phyloP scores from a whole-genome alignment of 495 filamentous ascomycete species.

The Halenospora varia region DNA sequence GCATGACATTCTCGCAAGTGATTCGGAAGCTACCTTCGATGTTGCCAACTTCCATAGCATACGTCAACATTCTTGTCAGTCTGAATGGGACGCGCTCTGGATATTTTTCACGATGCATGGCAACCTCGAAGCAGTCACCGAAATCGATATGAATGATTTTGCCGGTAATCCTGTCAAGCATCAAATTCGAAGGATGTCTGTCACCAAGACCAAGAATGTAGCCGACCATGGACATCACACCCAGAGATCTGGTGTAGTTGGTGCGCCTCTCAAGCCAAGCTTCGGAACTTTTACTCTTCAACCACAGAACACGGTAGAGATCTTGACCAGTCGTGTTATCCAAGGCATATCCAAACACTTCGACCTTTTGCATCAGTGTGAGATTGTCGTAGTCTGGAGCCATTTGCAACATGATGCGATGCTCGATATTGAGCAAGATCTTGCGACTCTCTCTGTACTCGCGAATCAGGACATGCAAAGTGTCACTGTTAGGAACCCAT shows the following conservation, averaged over 20 bases:
- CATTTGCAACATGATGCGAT: constrained; percentile 99
- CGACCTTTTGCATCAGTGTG: constrained; percentile 98
- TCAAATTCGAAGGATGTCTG: constrained; percentile 93
- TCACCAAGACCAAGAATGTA: constrained; percentile 97
- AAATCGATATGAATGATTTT: constrained; percentile 99
- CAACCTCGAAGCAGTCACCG: constrained; percentile 98
- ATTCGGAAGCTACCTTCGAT: constrained; percentile 97
- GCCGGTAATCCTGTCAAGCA: constrained; percentile 92
- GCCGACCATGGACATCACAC: constrained; percentile 99
- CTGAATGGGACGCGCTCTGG: constrained; percentile 97
- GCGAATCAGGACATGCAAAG: constrained; percentile 89
- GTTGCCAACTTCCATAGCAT: constrained; percentile 99
- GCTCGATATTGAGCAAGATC: constrained; percentile 97
- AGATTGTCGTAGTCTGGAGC: constrained; percentile 97
- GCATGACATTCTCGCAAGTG: constrained; percentile 97
- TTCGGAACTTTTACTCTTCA: constrained; percentile 97
- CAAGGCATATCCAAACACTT: constrained; percentile 97
- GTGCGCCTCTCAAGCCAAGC: constrained; percentile 95
- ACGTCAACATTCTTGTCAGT: constrained; percentile 96
- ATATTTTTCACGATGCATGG: constrained; percentile 99
- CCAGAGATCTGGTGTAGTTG: constrained; percentile 94
- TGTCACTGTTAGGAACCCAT: constrained; percentile 98
- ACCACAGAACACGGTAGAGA: constrained; percentile 94
- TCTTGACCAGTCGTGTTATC: constrained; percentile 99
- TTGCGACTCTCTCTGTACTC: constrained; percentile 96